Base-by-base conservation (phyloP, 192 early-diverging fungal species). In the Coemansia guatemalensis region DNA sequence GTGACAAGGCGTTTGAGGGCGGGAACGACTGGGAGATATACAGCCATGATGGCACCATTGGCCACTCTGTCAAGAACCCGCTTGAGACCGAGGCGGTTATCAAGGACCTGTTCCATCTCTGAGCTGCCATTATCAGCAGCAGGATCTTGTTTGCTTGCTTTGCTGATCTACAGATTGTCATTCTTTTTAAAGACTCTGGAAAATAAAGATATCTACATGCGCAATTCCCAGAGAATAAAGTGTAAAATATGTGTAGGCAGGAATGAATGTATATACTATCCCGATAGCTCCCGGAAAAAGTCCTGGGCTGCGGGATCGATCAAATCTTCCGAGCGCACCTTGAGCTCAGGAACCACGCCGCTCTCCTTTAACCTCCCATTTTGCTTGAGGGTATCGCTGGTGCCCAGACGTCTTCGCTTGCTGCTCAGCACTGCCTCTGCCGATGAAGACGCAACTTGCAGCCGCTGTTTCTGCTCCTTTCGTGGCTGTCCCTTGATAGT, bases 11-110 rank as follows among this genome's bases (percentile, higher is more conserved):
- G 47, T 92, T 93, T 73, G 73, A 75, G 87, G 97, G 97, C 41
- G 97, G 97, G 60, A 99, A 99, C 75, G 97, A 99, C 84, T 95
- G 90, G 74, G 97, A 99, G 82, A 96, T 99, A 74, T 99, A 91
- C 74, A 76, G 53, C 48, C 89, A 98, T 77, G 83, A 87, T 22
- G 58, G 65, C 20, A 86, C 95, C 53, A 89, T 74, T 25, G 97
- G 97, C 35, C 97, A 99, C 73, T 50, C 87, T 25, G 94, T 99
- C 63, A 90, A 82, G 48, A 84, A 80, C 66, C 94, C 94, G 29
- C 83, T 84, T 26, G 94, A 95, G 71, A 98, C 96, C 30, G 82
- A 89, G 65, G 84, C 81, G 26, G 87, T 89, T 50, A 72, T 98
- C 63, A 90, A 87, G 71, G 89, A 95, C 58, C 71, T 93, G 32